These are phyloP conservation scores for Chlamydomonas urium DNA, from an alignment of 139 green algal genomes.

Conservation along the genomic window DNA sequence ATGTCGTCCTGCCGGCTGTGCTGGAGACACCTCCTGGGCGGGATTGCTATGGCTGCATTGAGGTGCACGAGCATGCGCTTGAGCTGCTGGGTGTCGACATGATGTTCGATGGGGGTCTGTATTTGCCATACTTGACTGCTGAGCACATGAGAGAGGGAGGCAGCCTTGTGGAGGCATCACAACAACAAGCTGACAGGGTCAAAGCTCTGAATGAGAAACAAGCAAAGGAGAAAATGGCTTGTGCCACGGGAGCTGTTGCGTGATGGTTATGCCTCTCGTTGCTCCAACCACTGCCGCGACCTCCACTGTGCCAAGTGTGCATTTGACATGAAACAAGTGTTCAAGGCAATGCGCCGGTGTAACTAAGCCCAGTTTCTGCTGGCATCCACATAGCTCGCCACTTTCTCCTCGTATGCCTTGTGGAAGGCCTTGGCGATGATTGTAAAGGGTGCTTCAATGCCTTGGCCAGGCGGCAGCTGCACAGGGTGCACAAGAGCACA, in stretches of 20 bases:
- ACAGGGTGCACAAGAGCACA: background rate
- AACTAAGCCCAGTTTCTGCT: constrained; percentile 39
- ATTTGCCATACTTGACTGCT: background rate
- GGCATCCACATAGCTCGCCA: constrained; percentile 32
- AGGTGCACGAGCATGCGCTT: constrained; percentile 40
- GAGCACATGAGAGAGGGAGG: background rate
- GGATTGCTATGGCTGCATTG: constrained; percentile 51
- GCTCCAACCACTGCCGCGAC: no score
- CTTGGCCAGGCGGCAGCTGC: constrained; percentile 33
- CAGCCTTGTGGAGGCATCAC: background rate
- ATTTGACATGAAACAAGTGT: no score
- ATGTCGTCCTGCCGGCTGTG: constrained; percentile 60
- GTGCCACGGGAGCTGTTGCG: background rate
- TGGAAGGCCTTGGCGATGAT: constrained; percentile 33
- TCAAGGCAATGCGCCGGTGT: background rate
- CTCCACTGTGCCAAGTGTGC: no score
- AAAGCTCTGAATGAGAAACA: no score
- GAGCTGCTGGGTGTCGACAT: constrained; percentile 46
- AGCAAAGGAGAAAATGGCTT: no score
- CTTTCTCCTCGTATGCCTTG: constrained; percentile 40
- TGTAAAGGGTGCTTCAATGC: constrained; percentile 35
- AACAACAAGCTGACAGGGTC: no score
- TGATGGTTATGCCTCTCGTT: no score
- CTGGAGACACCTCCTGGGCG: constrained; percentile 60
- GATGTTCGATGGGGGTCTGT: constrained; percentile 5